Evolutionary conservation across 345 rosid genomes (phyloP).

Genomic region (Sonneratia alba): DNA sequence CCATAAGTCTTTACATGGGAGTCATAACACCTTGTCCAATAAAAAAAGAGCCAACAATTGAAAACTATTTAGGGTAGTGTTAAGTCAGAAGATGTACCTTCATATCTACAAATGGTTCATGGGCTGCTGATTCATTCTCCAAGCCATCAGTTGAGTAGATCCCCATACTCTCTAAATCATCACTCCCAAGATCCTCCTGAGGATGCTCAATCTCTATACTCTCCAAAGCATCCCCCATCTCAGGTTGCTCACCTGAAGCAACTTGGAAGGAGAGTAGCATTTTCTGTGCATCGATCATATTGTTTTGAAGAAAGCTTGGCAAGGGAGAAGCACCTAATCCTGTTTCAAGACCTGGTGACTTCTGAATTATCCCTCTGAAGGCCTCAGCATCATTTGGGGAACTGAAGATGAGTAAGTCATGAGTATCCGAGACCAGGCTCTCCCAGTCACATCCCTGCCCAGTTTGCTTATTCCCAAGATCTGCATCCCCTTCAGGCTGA

Average conservation of each 20-base stretch:
- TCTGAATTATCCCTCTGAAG: slow-evolving; percentile 51
- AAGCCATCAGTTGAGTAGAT: slow-evolving; percentile 18
- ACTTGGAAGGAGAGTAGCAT: slow-evolving; percentile 16
- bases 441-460: slow-evolving; percentile 37
- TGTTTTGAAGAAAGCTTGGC: slow-evolving; percentile 19
- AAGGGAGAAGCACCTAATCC: slow-evolving; percentile 32
- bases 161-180: slow-evolving; percentile 7
- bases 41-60: neutral
- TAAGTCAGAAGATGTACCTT: slow-evolving; percentile 18
- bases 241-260: slow-evolving; percentile 20
- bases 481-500: slow-evolving; percentile 14
- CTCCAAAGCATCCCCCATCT: slow-evolving; percentile 22
- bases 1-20: neutral
- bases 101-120: slow-evolving; percentile 8
- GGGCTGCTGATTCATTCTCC: slow-evolving; percentile 16
- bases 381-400: slow-evolving; percentile 63
- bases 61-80: neutral
- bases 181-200: slow-evolving; percentile 1
- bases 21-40: neutral
- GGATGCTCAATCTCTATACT: slow-evolving; percentile 15
- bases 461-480: slow-evolving; percentile 25
- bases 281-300: slow-evolving; percentile 11
- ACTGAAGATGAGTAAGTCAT: slow-evolving; percentile 60
- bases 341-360: slow-evolving; percentile 32
- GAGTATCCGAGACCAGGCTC: slow-evolving; percentile 36